Evolutionary conservation across 2,329 filamentous ascomycete species (phyloP), one percentile per base, ranked within the genome.

Genomic region (Fusarium sp.): DNA sequence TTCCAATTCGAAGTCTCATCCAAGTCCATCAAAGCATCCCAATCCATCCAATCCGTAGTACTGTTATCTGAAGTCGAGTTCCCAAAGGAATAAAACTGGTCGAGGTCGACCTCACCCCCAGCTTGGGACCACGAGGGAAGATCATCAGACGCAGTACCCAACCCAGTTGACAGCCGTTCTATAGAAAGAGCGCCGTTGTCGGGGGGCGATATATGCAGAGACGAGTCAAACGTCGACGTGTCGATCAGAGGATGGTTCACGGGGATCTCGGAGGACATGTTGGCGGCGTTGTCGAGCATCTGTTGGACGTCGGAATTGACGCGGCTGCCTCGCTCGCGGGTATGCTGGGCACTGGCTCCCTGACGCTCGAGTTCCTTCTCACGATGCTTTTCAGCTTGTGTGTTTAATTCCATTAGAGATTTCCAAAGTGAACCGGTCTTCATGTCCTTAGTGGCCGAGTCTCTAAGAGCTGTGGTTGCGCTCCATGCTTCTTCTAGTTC

Each of bases 401-500:
- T 28, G 14, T 61, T 47, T 14, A 74, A 9, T 5, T 46, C 26
- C 24, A 62, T 47, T 4, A 75, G 26, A 4, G 57, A 59, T n/a
- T 40, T 21, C 71, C 73, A 75, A 9, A 68, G 28, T 17, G 39
- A 8, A 1, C 69, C 56, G 1, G 46, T 54, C 17, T 62, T 67
- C 5, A 56, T 46, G 7, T 59, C 56, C 1, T 54, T 49, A 4
- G 67, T 40, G 3, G 47, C 52, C 6, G 26, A 45, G 8, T 58
- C 44, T 3, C 65, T 44, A 0, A 74, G 36, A 2, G n/a, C 40
- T 32, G 45, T 44, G 4, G 63, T 60, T 2, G 67, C 54, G 2
- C 40, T n/a, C 74, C 73, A 74, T 2, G 65, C 44, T 4, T 68
- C 63, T 39, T 76, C 74, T 1, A 73, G 63, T 20, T 55, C 55